Base-by-base conservation (phyloP, 805 yeast genomes). In the Barnettozyma populi region DNA sequence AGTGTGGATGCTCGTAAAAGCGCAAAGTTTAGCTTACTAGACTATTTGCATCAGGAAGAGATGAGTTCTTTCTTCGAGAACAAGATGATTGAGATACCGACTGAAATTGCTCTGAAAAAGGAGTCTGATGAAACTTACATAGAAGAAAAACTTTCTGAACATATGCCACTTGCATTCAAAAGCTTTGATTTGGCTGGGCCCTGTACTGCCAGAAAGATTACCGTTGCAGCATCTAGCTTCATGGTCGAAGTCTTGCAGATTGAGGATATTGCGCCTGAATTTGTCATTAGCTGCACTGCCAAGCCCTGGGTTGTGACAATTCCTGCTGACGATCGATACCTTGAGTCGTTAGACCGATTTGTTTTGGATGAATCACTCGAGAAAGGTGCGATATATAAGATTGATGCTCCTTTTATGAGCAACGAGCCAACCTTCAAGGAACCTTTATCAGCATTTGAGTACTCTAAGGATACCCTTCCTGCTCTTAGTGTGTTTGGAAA, bases 391-490 rank as follows among this genome's bases (percentile, higher is more conserved):
- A 55, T 54, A n/a, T 57, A 34, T 34, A 41, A 51, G 5, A 11
- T 58, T 9, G 46, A 50, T 23, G 31, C 55, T 1, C 53, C 54
- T 27, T 57, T 50, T 34, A 58, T 57, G 59, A 46, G 35, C 14
- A 50, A 42, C 23, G 45, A 44, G 9, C 61, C 61, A 1, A 38
- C 46, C 2, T 57, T 55, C 32, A 27, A 47, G 14, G 59, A 58
- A 38, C 36, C 37, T 5, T 45, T 20, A 24, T 14, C 32, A 2
- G 46, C 60, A 2, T 48, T 51, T 23, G 56, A 52, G 13, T 45
- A 44, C 29, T 31, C 53, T 11, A 6, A 42, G 25, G 18, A 40
- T 13, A 29, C 32, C 2, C 39, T 41, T 13, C 21, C 40, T 21
- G 35, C 20, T 35, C 9, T 9, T 11, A 19, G 11, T 16, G 37